These are phyloP conservation scores for Paxillus rubicundulus DNA, from an alignment of 768 basidiomycete genomes.

Conservation along the genomic window DNA sequence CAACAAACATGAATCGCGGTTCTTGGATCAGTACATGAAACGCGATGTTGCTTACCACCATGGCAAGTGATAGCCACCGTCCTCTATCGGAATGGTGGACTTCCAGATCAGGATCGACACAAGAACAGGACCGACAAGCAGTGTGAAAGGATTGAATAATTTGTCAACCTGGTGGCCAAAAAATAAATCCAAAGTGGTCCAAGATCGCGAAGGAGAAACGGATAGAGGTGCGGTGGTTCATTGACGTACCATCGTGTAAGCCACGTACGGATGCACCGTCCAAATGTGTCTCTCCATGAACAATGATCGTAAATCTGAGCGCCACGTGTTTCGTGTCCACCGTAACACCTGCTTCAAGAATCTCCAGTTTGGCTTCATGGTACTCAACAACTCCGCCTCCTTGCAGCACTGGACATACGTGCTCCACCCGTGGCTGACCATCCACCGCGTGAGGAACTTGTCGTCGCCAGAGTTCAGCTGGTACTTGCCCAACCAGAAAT, in stretches of 20 bases:
- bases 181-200: conserved; percentile 1
- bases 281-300: conserved; percentile 88
- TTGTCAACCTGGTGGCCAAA: conserved; percentile 64
- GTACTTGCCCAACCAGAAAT: conserved; percentile 92
- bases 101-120: conserved; percentile 77
- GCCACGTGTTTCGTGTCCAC: conserved; percentile 95
- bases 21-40: neutral
- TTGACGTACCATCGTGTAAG: conserved; percentile 73
- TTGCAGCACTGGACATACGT: conserved; percentile 90
- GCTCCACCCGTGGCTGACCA: conserved; percentile 93
- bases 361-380: conserved; percentile 97
- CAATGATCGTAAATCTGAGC: conserved; percentile 82
- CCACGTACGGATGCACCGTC: conserved; percentile 75
- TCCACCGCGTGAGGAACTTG: conserved; percentile 94
- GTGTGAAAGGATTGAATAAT: conserved; percentile 81
- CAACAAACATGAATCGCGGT: neutral
- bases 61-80: conserved; percentile 79
- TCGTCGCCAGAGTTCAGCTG: conserved; percentile 93
- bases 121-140: conserved; percentile 79
- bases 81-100: conserved; percentile 60
- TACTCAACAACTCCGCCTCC: conserved; percentile 82
- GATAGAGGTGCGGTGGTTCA: neutral
- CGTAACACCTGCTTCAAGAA: conserved; percentile 92
- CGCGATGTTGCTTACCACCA: conserved; percentile 60
- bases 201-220: conserved; percentile 3